Base-by-base conservation (phyloP, 2,329 filamentous ascomycete species). In the Cercospora sesami region DNA sequence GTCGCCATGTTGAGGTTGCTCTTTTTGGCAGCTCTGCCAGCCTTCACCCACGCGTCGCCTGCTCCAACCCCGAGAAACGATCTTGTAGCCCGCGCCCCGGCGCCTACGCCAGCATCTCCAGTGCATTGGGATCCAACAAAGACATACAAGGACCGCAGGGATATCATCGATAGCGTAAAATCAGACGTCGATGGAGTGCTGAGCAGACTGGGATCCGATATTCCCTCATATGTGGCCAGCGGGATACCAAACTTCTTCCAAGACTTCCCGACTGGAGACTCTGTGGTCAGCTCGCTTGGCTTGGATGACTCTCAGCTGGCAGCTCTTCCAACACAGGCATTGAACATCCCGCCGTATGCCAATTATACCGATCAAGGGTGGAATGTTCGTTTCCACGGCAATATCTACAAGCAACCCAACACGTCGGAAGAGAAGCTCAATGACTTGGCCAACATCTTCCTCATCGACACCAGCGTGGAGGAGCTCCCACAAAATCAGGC, bases 321-420 rank as follows among this genome's bases (percentile, higher is more conserved):
- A 59, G 87, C 89, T 2, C 81, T 84, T 65, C 90, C 90, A 0
- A 92, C 90, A 0, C 85, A 91, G 69, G 90, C 91, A 4, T 79
- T 93, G 68, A 93, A 92, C 71, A 77, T 93, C 8, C 90, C 90
- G 12, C 82, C 82, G 2, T 83, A 83, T 14, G 91, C 84, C n/a
- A 94, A 94, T 71, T 94, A 90, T 88, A 93, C 91, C 1, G 83
- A 89, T n/a, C 79, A 87, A 67, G 90, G 90, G 36, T 94, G 91
- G 91, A 92, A 89, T 70, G 84, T 93, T 3, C 85, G 90, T 30
- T 87, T 93, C 70, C 91, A 91, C 72, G 91, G 91, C 72, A 93
- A 93, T 74, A 89, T 93, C n/a, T 94, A 89, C 83, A 93, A 93
- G 78, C 86, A 90, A 69, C 91, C 91, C 1, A 86, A 91, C 68